Evolutionary conservation across 1,284 basidiomycete genomes (phyloP), one percentile per base, ranked within the genome.

Genomic region (Sparassis latifolia): DNA sequence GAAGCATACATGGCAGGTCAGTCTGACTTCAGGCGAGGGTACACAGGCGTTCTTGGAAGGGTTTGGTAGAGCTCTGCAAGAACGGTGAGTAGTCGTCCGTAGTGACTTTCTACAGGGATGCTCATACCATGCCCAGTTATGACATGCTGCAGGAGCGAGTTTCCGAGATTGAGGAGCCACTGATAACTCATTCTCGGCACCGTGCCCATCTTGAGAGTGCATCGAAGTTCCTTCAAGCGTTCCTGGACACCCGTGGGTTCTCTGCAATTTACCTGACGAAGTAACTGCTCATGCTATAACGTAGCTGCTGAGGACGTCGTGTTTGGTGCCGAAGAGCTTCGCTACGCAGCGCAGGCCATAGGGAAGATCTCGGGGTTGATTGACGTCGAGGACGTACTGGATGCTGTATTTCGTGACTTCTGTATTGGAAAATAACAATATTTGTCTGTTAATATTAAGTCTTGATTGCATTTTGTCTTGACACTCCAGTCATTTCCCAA

Each of bases 151-250:
- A 67, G 38, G 63, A 66, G 40, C 56, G 62, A 5, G 55, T 55
- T 3, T 40, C 53, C 10, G 51, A 55, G 39, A 33, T 52, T 2
- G 71, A 78, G 27, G 66, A 73, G 10, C 87, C 88, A 0, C 69
- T 94, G 10, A 80, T 94, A 48, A 92, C 88, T 0, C 86, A 89
- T 52, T 77, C 82, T 3, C 79, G 92, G 20, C 92, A 95, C 64
- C 78, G 89, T 4, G 74, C 77, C 4, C 87, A 91, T 58, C 74
- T 95, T 12, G 76, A 87, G 61, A 74, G 77, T 29, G 86, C 88
- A 0, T 68, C 78, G 7, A 70, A 61, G 4, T 86, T 85, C 58
- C 65, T 94, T 4, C 72, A 82, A 33, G 81, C 84, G 1, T 91
- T 92, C 61, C 67, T 85, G 3, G 69, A 69, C 9, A 76, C 76